Percentiles rank a stretch among this genome's conserved stretches.
Conservation (phyloP, 495 filamentous ascomycete genomes). For the Penicilliopsis zonata region DNA sequence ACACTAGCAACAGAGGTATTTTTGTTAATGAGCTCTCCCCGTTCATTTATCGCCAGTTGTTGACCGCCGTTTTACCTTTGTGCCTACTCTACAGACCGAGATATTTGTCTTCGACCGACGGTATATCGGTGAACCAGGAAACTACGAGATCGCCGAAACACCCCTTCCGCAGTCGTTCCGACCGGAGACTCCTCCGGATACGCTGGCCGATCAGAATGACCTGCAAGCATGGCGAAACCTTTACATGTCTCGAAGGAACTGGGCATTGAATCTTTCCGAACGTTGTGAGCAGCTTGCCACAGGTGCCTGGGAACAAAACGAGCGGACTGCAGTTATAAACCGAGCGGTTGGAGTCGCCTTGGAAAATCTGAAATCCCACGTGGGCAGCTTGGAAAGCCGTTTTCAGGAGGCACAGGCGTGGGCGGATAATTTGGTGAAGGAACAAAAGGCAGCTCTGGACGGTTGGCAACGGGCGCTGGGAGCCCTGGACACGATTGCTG, state of each 20-base stretch:
- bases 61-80: conserved; percentile 2
- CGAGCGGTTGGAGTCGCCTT: conserved; percentile 65
- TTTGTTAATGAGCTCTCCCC: conserved; percentile 3
- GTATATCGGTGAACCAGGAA: conserved; percentile 33
- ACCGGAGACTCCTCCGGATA: conserved; percentile 54
- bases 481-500: conserved; percentile 48
- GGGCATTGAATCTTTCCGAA: conserved; percentile 58
- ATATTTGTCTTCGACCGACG: conserved; percentile 79
- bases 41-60: conserved; percentile 5
- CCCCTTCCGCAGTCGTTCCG: conserved; percentile 46
- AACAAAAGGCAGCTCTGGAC: conserved; percentile 51
- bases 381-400: conserved; percentile 61
- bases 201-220: conserved; percentile 57
- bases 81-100: conserved; percentile 46
- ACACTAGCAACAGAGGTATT: conserved; percentile 64
- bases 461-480: conserved; percentile 58
- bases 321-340: conserved; percentile 59
- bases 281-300: conserved; percentile 49
- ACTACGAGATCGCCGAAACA: conserved; percentile 40
- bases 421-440: conserved; percentile 56
- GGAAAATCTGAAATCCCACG: conserved; percentile 67
- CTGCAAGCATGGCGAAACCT: conserved; percentile 73
- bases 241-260: conserved; percentile 58
- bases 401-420: conserved; percentile 61
- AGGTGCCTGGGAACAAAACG: conserved; percentile 38